Base-by-base conservation (phyloP, 1,139 yeast genomes). In the Magnusiomyces tetraspermus region DNA sequence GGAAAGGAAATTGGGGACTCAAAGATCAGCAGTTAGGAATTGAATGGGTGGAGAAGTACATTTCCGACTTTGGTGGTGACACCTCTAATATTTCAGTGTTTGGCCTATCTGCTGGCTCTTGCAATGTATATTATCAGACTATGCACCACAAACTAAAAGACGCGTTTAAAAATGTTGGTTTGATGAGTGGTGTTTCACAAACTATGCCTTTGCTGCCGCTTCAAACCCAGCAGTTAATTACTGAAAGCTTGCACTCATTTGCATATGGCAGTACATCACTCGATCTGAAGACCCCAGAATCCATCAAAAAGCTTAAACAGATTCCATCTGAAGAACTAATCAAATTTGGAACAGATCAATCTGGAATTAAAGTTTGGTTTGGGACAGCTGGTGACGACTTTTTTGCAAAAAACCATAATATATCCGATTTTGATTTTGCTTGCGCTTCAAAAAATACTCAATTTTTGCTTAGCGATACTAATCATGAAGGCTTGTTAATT, bases 91-190 rank as follows among this genome's bases (percentile, higher is more conserved):
- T 67, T 23, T 62, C 64, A 6, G 57, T 65, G 5, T 58, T 61
- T 56, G 70, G 70, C 24, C 62, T 64, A 50, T 57, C 62, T 51
- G 67, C 69, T 0, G 70, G 70, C 23, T 63, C 67, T 3, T 58
- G 60, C 19, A 55, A 63, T 22, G 58, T 63, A 15, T 58, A 61
- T 15, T 56, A 59, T 42, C 57, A 61, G 3, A 44, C 49, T 21
- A 37, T 47, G 26, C 28, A 6, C 23, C 46, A 48, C 15, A 50
- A 45, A 41, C 41, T 24, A 51, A 51, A 46, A 41, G 49, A 28
- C 26, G 46, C 23, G 24, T 61, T 60, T 37, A 48, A 49, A 24
- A 50, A 55, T 24, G 56, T 56, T 8, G 56, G 57, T 19, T 33
- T 60, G 36, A 55, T 56, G 57, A 53, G 57, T 38, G 59, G 59